Base-by-base conservation (phyloP, 495 filamentous ascomycete genomes). In the Neurospora hispaniola region DNA sequence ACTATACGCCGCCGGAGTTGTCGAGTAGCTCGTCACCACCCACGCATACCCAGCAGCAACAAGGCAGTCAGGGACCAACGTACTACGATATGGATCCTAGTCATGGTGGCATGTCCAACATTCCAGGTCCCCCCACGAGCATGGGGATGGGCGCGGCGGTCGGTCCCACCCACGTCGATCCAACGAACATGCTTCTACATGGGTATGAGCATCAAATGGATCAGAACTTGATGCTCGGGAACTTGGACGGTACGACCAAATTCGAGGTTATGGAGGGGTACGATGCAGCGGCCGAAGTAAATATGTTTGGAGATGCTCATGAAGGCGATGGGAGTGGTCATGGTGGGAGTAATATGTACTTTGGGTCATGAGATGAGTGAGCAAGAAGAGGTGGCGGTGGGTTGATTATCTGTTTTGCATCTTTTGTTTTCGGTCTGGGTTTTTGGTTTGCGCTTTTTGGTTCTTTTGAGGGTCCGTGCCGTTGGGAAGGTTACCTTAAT, bases 1-100 rank as follows among this genome's bases (percentile, higher is more conserved):
- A 78, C 71, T 76, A 74, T 75, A 79, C 80, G 11, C 77, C 81
- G 35, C 78, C 80, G 27, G 79, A 80, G 69, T 76, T 83, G 11
- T 80, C 86, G 38, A 81, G 83, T 42, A 83, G 84, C 18, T 86
- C 85, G 18, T 84, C 85, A 40, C 81, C 85, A 86, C 69, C 76
- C 80, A 48, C 44, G 59, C 62, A 66, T 70, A 69, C 38, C 27
- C 70, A 43, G 66, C 48, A 42, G 35, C 66, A 78, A 75, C 54
- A 35, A 62, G 23, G 54, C 54, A 35, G 27, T 35, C 54, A 62
- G 54, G 48, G 11, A 31, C 48, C 48, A 23, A 59, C 48, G 12
- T 62, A 62, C 54, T 62, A 62, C 7, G 54, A 62, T 4, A 35
- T 62, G 54, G 54, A 62, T 35, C 23, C 23, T 35, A 62, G 23